Evolutionary conservation across 768 basidiomycete species (phyloP).

Genomic region (Tephrocybe sp.): DNA sequence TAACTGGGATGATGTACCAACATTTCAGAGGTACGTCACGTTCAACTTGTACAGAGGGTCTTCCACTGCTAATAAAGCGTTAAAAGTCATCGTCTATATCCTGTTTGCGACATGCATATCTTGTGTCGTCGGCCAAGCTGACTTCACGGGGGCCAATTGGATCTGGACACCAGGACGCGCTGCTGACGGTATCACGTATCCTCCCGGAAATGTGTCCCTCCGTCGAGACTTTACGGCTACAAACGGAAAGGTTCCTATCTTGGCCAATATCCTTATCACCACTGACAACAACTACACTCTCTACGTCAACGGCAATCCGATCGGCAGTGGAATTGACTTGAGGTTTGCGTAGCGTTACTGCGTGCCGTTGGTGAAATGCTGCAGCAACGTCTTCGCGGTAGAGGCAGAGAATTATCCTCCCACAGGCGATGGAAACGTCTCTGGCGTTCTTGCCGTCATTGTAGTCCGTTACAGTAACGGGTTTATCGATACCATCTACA

Average conservation of each 20-base stretch:
- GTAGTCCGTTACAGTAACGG: conserved; percentile 31
- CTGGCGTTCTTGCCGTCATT: conserved; percentile 30
- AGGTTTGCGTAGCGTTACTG: conserved; percentile 25
- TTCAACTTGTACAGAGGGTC: too few species aligned
- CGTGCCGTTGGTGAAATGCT: conserved; percentile 23
- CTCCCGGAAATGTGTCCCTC: conserved; percentile 27
- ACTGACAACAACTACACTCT: conserved; percentile 31
- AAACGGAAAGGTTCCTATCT: conserved; percentile 24
- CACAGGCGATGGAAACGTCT: conserved; percentile 17
- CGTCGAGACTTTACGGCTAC: conserved; percentile 27
- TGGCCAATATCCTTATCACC: conserved; percentile 29
- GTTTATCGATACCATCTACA: conserved; percentile 27
- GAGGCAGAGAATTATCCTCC: conserved; percentile 19
- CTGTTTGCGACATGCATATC: conserved; percentile 10
- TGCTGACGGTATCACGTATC: conserved; percentile 14
- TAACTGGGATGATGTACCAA: too few species aligned
- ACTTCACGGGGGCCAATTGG: conserved; percentile 24
- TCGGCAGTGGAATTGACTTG: conserved; percentile 23
- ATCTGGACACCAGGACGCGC: conserved; percentile 29
- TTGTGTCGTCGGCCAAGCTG: conserved; percentile 8
- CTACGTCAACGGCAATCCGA: conserved; percentile 28
- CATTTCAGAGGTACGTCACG: too few species aligned
- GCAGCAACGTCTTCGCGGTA: conserved; percentile 36
- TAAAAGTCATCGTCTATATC: conserved; percentile 6
- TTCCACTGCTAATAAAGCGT: too few species aligned